Conservation (phyloP, 495 filamentous ascomycete species). For the Xylaria longipes region DNA sequence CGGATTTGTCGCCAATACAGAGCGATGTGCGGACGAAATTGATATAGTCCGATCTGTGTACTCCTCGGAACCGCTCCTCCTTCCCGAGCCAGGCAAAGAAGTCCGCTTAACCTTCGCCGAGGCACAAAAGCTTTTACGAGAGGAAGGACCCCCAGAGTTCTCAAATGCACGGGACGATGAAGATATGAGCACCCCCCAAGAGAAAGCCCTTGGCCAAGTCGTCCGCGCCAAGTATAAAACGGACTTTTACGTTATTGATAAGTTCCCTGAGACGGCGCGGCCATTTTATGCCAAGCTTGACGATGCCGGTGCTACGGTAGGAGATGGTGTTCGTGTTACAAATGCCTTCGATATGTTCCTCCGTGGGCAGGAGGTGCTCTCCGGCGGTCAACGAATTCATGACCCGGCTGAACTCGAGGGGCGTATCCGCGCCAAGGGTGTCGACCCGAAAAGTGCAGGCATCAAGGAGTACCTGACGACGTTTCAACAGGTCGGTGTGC, state of each 20-base stretch:
- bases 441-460: constrained; percentile 74
- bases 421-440: constrained; percentile 72
- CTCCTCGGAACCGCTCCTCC: constrained; percentile 54
- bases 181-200: constrained; percentile 82
- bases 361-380: constrained; percentile 90
- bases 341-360: constrained; percentile 95
- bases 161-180: constrained; percentile 74
- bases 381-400: constrained; percentile 86
- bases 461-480: constrained; percentile 71
- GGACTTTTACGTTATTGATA: constrained; percentile 95
- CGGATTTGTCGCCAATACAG: constrained; percentile 25
- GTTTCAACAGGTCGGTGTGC: constrained; percentile 60
- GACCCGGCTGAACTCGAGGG: constrained; percentile 70
- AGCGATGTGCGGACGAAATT: constrained; percentile 69
- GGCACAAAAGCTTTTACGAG: constrained; percentile 79
- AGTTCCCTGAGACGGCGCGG: constrained; percentile 83
- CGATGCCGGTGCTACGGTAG: constrained; percentile 66
- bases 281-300: constrained; percentile 87
- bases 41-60: constrained; percentile 64
- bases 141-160: constrained; percentile 75
- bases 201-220: constrained; percentile 87
- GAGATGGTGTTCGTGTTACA: constrained; percentile 56
- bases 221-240: constrained; percentile 83
- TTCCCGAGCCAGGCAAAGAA: constrained; percentile 71
- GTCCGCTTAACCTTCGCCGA: constrained; percentile 85